Evolutionary conservation across 495 filamentous ascomycete genomes (phyloP), one percentile per base, ranked within the genome.

Genomic region (Lasiosphaeria miniovina): DNA sequence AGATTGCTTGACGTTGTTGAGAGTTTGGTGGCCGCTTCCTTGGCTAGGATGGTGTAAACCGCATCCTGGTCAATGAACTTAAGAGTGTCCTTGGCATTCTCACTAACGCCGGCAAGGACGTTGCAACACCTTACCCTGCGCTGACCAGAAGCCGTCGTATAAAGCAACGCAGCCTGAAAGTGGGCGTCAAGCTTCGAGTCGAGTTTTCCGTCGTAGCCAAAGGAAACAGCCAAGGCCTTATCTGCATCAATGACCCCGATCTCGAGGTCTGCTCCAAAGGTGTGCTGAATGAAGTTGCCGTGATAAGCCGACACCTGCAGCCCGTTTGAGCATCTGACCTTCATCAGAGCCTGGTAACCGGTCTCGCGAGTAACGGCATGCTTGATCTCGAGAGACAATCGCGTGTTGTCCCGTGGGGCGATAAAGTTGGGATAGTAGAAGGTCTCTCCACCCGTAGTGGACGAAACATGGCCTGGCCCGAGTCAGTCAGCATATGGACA

Each of bases 341-440:
- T 99, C 91, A 99, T 94, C 65, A 98, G 81, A 7, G 92, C 91
- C 75, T 97, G 93, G 69, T 93, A 99, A 34, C 94, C 94, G 15
- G 93, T 96, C 70, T 97, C 93, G 59, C 94, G 81, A 2, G 86
- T 91, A n/a, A 96, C 85, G 6, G 89, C 87, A 67, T 97, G 94
- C 57, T 86, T 82, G 63, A 99, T 82, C 72, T 99, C 94, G 45
- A 88, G 81, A 4, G 84, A 86, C n/a, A 98, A 78, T 75, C 92
- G 94, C 58, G 87, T 77, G 36, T 85, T 83, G 70, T 99, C 94
- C 12, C 94, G 84, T 5, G 89, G 90, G 11, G 87, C 85, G 58
- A 96, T 85, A 78, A 95, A 99, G 68, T 96, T 98, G 15, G 94
- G 91, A 64, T 96, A 99, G 77, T 94, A 96, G 75, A 89, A 98